phyloP scores from a whole-genome alignment of 768 basidiomycete species.

The Tulasnella sp. region DNA sequence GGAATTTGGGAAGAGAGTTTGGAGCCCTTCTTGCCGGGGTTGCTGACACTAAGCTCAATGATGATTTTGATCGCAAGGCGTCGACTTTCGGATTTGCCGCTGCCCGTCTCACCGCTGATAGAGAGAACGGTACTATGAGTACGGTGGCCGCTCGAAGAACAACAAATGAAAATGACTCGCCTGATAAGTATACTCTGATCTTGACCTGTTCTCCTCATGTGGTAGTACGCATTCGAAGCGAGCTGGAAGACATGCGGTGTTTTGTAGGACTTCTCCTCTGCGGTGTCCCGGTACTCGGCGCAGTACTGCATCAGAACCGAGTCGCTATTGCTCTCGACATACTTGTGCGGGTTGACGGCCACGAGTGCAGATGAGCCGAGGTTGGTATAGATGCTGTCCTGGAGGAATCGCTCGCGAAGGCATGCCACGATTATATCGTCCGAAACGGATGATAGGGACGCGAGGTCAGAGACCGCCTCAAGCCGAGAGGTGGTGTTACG shows the following conservation, averaged over 20 bases:
- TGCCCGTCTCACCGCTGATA: conserved; percentile 77
- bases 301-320: conserved; percentile 76
- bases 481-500: conserved; percentile 4
- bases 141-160: too few species aligned
- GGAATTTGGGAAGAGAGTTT: conserved; percentile 82
- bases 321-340: conserved; percentile 73
- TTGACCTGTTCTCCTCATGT: conserved; percentile 87
- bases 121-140: background rate
- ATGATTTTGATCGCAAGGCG: conserved; percentile 85
- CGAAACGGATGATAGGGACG: conserved; percentile 50
- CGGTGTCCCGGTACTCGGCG: conserved; percentile 68
- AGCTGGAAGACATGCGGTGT: conserved; percentile 89
- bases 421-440: conserved; percentile 80
- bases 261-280: conserved; percentile 44
- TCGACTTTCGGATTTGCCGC: conserved; percentile 87
- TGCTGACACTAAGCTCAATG: conserved; percentile 79
- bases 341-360: conserved; percentile 89
- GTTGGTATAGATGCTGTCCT: conserved; percentile 68
- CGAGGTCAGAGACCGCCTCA: conserved; percentile 45
- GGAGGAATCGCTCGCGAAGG: conserved; percentile 77
- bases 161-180: conserved; percentile 35
- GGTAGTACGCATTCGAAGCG: conserved; percentile 86
- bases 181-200: conserved; percentile 83
- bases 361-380: conserved; percentile 64
- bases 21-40: conserved; percentile 86